These are phyloP conservation scores for Suillus placidus DNA, from an alignment of 768 basidiomycete genomes.

Conservation along the genomic window DNA sequence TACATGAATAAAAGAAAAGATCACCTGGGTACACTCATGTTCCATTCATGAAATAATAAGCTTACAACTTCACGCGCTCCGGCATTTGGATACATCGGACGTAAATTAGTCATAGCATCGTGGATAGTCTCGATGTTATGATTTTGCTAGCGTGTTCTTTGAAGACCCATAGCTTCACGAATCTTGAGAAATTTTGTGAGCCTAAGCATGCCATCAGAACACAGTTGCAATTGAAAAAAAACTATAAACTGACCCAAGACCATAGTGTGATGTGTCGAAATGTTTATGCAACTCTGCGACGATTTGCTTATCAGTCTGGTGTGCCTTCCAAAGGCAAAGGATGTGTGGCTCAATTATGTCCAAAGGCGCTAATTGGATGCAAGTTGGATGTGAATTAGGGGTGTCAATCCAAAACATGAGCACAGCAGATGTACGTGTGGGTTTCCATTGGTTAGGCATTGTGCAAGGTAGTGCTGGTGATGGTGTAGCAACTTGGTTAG, in stretches of 20 bases:
- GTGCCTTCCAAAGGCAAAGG: constrained; percentile 26
- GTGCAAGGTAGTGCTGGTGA: not conserved
- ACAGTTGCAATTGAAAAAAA: not conserved
- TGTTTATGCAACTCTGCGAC: constrained; percentile 22
- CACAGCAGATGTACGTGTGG: not conserved
- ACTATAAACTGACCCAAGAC: constrained; percentile 17
- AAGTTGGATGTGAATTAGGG: not conserved
- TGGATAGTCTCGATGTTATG: constrained; percentile 17
- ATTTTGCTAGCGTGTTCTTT: constrained; percentile 20
- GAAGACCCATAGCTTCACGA: constrained; percentile 20
- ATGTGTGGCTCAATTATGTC: constrained; percentile 15
- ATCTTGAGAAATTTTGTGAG: constrained; percentile 2
- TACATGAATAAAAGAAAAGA: not conserved
- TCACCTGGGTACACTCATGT: constrained; percentile 30
- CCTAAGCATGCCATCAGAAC: not conserved
- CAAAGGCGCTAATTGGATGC: constrained; percentile 17
- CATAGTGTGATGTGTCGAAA: constrained; percentile 26
- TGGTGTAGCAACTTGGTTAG: not conserved
- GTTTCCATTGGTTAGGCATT: constrained; percentile 12
- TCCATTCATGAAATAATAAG: too few species aligned
- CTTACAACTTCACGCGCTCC: too few species aligned
- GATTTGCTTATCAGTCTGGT: constrained; percentile 31
- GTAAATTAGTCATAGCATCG: too few species aligned
- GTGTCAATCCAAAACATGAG: not conserved
- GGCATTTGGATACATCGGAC: too few species aligned